Conservation (phyloP, 176 grass and related monocot genomes). For the Raddia distichophylla region DNA sequence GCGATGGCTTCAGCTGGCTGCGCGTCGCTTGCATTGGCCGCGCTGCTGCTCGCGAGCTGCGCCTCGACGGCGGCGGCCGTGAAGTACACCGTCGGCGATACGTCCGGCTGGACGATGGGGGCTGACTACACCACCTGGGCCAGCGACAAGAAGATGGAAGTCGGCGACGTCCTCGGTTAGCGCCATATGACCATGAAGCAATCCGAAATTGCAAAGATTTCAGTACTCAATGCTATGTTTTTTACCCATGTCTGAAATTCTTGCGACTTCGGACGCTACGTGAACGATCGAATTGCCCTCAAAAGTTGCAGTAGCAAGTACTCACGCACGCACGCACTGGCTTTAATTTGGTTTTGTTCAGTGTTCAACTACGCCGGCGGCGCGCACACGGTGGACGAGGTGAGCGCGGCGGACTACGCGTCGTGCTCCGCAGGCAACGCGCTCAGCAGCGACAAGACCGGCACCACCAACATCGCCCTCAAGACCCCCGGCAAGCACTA, state of each 20-base stretch:
- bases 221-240: too few relatives aligned
- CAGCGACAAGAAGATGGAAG: conserved; percentile 52
- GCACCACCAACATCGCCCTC: conserved; percentile 59
- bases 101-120: conserved; percentile 68
- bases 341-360: conserved; percentile 12
- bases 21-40: conserved; percentile 41
- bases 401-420: conserved; percentile 71
- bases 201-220: too few relatives aligned
- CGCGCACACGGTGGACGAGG: conserved; percentile 66
- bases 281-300: too few relatives aligned
- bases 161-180: conserved; percentile 69
- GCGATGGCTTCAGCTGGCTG: conserved; percentile 43
- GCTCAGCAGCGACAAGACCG: conserved; percentile 61
- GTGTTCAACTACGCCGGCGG: conserved; percentile 67
- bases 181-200: not conserved
- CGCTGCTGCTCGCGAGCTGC: conserved; percentile 55
- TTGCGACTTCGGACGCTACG: too few relatives aligned
- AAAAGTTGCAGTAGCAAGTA: too few relatives aligned
- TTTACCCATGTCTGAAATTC: too few relatives aligned
- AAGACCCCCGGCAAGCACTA: conserved; percentile 78
- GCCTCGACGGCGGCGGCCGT: conserved; percentile 44
- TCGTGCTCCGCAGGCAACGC: conserved; percentile 62
- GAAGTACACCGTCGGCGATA: conserved; percentile 72
- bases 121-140: conserved; percentile 75
- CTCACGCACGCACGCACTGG: too few relatives aligned